These are phyloP conservation scores for Nakazawaea pomicola DNA, from an alignment of 805 yeast species.

Conservation along the genomic window DNA sequence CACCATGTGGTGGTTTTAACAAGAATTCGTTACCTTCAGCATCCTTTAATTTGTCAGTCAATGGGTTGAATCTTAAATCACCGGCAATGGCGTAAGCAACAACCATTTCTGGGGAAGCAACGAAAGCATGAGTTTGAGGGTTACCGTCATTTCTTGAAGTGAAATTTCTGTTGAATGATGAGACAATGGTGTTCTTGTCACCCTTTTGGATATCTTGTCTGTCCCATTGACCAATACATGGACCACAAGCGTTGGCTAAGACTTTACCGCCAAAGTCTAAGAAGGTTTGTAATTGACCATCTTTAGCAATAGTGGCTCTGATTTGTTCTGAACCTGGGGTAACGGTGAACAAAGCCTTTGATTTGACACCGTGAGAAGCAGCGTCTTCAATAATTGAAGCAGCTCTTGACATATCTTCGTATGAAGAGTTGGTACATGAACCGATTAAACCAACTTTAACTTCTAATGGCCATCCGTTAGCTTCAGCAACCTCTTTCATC, in stretches of 20 bases:
- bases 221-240: slow-evolving; percentile 99
- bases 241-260: slow-evolving; percentile 98
- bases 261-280: slow-evolving; percentile 87
- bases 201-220: slow-evolving; percentile 65
- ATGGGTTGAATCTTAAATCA: slow-evolving; percentile 85
- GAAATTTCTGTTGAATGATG: slow-evolving; percentile 97
- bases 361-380: slow-evolving; percentile 75
- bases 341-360: slow-evolving; percentile 88
- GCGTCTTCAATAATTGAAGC: slow-evolving; percentile 90
- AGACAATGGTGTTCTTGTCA: slow-evolving; percentile 84
- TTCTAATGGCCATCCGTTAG: slow-evolving; percentile 79
- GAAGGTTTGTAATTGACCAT: slow-evolving; percentile 79
- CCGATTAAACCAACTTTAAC: slow-evolving; percentile 95
- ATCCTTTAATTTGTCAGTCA: slow-evolving; percentile 74
- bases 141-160: slow-evolving; percentile 98
- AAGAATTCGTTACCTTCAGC: slow-evolving; percentile 68
- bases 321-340: slow-evolving; percentile 99
- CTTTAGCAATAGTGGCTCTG: slow-evolving; percentile 94
- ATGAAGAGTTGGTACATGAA: slow-evolving; percentile 97
- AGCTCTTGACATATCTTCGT: slow-evolving; percentile 97
- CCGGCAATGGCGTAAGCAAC: slow-evolving; percentile 97
- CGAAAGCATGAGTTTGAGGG: slow-evolving; percentile 94
- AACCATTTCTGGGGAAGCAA: slow-evolving; percentile 98
- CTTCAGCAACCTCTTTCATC: slow-evolving; percentile 65
- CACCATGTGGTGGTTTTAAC: slow-evolving; percentile 77